Base-by-base conservation (phyloP, 2,329 filamentous ascomycete genomes). In the Volutella citrinella region DNA sequence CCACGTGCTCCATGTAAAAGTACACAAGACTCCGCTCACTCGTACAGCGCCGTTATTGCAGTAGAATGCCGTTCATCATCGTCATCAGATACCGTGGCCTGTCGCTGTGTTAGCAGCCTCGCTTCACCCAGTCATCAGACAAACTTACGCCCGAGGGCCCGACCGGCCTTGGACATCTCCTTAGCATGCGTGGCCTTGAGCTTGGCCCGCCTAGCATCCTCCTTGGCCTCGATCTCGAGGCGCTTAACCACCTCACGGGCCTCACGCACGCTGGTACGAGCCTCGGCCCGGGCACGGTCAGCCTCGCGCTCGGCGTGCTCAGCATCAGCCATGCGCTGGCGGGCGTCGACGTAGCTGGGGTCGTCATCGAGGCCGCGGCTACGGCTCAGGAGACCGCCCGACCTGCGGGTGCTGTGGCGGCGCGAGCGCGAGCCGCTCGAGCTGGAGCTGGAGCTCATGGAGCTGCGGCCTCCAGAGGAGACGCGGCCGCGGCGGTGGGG, bases 131-230 rank as follows among this genome's bases (percentile, higher is more conserved):
- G n/a, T n/a, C n/a, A n/a, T n/a, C n/a, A n/a, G n/a, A n/a, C n/a
- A 22, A 22, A 78, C 76, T 65, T 68, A 83, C 80, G 76, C 36
- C 82, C 81, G 38, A 85, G 72, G n/a, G 74, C 71, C 59, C 80
- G 79, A n/a, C 78, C 80, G 32, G 80, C 69, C 75, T 82, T 84
- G 6, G 76, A 79, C 19, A 85, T 72, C 51, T 78, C 74, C 48
- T 68, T 71, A 2, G 80, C 82, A 52, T 84, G 76, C 32, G 70
- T 68, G 60, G 82, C 72, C 72, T 86, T 85, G 32, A 84, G 75
- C 70, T 78, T 82, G 3, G 81, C 81, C 25, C 73, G 59, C 15
- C 80, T 65, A 3, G 80, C 76, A 53, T 83, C 78, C 59, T 82
- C 79, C 48, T 69, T 70, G 3, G 81, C 81, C 62, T 86, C 82